These are phyloP conservation scores for Saccharomyces mikatae DNA, from an alignment of 805 yeast genomes.

Conservation along the genomic window DNA sequence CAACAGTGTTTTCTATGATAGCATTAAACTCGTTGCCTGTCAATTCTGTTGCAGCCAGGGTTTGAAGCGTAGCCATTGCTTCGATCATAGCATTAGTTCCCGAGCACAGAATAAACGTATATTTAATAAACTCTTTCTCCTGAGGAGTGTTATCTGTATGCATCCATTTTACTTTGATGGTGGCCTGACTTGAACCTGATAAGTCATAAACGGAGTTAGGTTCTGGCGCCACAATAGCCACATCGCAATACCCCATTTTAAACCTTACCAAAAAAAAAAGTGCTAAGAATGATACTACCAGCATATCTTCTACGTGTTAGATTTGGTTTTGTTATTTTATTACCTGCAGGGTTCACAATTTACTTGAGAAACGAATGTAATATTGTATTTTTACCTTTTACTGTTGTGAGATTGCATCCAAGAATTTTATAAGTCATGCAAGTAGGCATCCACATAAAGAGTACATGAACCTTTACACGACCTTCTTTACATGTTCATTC, in stretches of 20 bases:
- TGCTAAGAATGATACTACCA: background rate
- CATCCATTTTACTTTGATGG: constrained; percentile 39
- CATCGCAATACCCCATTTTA: background rate
- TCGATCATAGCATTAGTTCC: constrained; percentile 49
- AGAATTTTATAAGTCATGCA: background rate
- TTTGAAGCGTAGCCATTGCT: constrained; percentile 31
- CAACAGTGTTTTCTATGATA: constrained; percentile 36
- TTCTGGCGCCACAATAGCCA: constrained; percentile 6
- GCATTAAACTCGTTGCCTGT: constrained; percentile 33
- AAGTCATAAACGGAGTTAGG: constrained; percentile 8
- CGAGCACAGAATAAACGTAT: constrained; percentile 56
- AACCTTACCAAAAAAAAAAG: background rate
- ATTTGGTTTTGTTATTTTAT: background rate
- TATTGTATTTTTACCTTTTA: background rate
- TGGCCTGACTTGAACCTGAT: constrained; percentile 15
- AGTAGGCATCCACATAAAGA: background rate
- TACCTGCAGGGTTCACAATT: background rate
- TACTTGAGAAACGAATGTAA: background rate
- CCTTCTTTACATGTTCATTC: background rate
- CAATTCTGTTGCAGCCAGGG: constrained; percentile 28
- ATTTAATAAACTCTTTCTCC: constrained; percentile 36
- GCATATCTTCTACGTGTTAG: background rate
- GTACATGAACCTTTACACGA: background rate
- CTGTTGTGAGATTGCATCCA: background rate
- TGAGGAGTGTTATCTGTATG: constrained; percentile 43